Conservation (phyloP, 2,329 filamentous ascomycete genomes). For the Cryphonectria nitschkei region DNA sequence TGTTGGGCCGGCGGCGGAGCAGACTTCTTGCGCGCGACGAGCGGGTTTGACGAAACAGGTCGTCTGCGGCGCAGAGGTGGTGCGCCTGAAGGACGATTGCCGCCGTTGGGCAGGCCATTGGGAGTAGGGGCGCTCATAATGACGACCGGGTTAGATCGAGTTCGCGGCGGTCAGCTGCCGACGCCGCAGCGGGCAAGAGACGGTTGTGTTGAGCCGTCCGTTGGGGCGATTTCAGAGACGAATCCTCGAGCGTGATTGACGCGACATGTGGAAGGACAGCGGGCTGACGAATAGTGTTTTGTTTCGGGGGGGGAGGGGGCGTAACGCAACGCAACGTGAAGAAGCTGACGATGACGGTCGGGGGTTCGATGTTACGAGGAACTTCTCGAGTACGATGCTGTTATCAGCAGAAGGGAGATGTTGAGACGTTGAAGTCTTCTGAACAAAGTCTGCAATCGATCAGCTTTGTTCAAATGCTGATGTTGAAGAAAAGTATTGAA, state of each 20-base stretch:
- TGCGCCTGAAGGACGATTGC: constrained; percentile 29
- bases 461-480: not conserved
- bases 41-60: constrained; percentile 60
- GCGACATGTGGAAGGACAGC: not conserved
- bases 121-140: constrained; percentile 52
- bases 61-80: constrained; percentile 49
- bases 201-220: not conserved
- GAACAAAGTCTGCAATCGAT: not conserved
- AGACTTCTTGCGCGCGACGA: constrained; percentile 64
- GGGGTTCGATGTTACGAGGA: not conserved
- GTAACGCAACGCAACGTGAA: not conserved
- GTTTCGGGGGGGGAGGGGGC: not conserved
- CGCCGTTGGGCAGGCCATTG: constrained; percentile 38
- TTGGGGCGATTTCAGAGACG: constrained; percentile 3
- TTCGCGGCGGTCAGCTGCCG: not conserved
- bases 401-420: not conserved
- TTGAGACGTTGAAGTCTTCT: not conserved
- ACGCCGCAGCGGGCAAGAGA: not conserved
- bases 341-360: not conserved
- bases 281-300: not conserved
- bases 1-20: constrained; percentile 41
- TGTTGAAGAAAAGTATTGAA: not conserved
- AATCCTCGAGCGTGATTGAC: not conserved
- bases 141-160: constrained; percentile 11
- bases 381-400: not conserved